These are phyloP conservation scores for Fonsecaea monophora DNA, from an alignment of 2,329 filamentous ascomycete species.

Conservation along the genomic window DNA sequence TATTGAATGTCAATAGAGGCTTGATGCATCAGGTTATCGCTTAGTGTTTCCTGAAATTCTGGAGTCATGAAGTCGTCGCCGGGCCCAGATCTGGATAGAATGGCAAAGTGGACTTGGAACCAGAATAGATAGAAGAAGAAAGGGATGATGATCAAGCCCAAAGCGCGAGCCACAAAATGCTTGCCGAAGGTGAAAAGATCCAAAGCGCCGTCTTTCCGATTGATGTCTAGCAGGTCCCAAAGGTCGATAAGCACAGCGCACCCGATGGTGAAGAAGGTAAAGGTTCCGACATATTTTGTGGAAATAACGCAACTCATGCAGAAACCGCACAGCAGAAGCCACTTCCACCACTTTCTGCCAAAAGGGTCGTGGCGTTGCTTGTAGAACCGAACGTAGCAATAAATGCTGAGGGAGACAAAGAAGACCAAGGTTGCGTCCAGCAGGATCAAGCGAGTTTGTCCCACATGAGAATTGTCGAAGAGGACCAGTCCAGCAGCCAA, in stretches of 20 bases:
- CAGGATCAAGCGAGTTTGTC: slow-evolving; percentile 92
- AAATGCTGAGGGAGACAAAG: slow-evolving; percentile 92
- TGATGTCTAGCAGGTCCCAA: slow-evolving; percentile 92
- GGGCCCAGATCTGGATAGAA: slow-evolving; percentile 85
- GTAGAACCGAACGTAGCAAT: slow-evolving; percentile 97
- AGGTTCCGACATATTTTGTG: slow-evolving; percentile 95
- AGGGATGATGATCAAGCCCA: slow-evolving; percentile 85
- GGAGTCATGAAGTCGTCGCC: slow-evolving; percentile 99
- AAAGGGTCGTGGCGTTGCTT: slow-evolving; percentile 91
- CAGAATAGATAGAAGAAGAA: slow-evolving; percentile 99
- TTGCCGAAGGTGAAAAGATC: slow-evolving; percentile 80
- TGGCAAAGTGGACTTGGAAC: slow-evolving; percentile 99
- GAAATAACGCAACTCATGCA: slow-evolving; percentile 96
- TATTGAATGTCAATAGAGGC: slow-evolving; percentile 88
- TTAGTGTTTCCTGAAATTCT: slow-evolving; percentile 95
- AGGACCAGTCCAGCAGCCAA: slow-evolving; percentile 85
- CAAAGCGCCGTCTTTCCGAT: slow-evolving; percentile 80
- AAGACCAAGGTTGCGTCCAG: slow-evolving; percentile 93
- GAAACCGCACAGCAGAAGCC: slow-evolving; percentile 93
- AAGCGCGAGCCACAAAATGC: slow-evolving; percentile 86
- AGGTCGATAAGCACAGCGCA: slow-evolving; percentile 92
- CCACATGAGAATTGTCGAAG: slow-evolving; percentile 97
- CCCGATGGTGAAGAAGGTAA: slow-evolving; percentile 96
- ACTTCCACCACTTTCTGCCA: slow-evolving; percentile 99
- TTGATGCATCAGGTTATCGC: slow-evolving; percentile 90